A percentile compares a stretch with the other conserved stretches of the same genome.
Evolutionary conservation across 1,139 yeast genomes (phyloP).

Genomic region (Scheffersomyces segobiensis): DNA sequence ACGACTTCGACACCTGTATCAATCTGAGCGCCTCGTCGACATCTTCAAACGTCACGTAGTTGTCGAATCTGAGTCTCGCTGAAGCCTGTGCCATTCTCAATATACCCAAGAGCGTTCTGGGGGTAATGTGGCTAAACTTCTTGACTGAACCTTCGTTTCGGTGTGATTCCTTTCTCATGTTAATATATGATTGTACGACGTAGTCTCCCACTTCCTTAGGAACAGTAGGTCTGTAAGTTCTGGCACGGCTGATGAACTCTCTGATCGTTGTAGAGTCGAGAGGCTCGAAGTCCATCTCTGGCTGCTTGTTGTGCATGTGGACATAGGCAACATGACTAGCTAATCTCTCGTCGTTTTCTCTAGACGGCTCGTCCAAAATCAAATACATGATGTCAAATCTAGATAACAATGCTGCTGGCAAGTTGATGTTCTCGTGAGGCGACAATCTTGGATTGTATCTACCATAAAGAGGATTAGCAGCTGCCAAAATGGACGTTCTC

Average conservation of each 20-base stretch:
- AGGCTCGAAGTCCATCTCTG: slow-evolving; percentile 73
- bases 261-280: slow-evolving; percentile 79
- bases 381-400: slow-evolving; percentile 91
- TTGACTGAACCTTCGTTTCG: slow-evolving; percentile 73
- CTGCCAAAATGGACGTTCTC: slow-evolving; percentile 92
- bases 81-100: slow-evolving; percentile 92
- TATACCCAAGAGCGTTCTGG: slow-evolving; percentile 90
- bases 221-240: slow-evolving; percentile 81
- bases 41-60: slow-evolving; percentile 70
- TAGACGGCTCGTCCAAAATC: slow-evolving; percentile 80
- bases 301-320: slow-evolving; percentile 90
- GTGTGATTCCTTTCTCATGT: slow-evolving; percentile 89
- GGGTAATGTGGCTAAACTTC: slow-evolving; percentile 90
- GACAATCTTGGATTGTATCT: slow-evolving; percentile 88
- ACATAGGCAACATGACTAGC: slow-evolving; percentile 95
- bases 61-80: slow-evolving; percentile 83
- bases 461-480: slow-evolving; percentile 97
- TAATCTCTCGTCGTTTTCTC: slow-evolving; percentile 78
- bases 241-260: slow-evolving; percentile 85
- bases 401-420: slow-evolving; percentile 95
- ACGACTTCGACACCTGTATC: slow-evolving; percentile 80
- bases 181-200: slow-evolving; percentile 83
- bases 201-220: slow-evolving; percentile 87
- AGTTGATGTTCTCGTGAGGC: slow-evolving; percentile 92
- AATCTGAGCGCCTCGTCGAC: slow-evolving; percentile 95